Evolutionary conservation across 345 rosid species (phyloP).

Genomic region (Populus ilicifolia): DNA sequence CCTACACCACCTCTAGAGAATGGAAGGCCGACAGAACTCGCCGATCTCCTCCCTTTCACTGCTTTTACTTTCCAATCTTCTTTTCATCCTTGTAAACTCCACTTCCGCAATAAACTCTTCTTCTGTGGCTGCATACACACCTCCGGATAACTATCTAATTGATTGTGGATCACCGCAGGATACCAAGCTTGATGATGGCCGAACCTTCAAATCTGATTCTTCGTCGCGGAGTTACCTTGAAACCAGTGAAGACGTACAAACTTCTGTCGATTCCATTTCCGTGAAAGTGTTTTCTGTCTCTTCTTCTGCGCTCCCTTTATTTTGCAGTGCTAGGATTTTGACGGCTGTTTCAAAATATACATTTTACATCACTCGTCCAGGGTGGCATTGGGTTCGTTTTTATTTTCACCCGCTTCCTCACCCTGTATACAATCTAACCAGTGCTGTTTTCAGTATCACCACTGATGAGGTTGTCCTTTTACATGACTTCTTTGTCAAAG

Average conservation of each 20-base stretch:
- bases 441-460: constrained; percentile 52
- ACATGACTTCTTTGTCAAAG: constrained; percentile 46
- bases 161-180: constrained; percentile 67
- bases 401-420: constrained; percentile 68
- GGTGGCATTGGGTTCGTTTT: constrained; percentile 79
- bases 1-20: constrained; percentile 12
- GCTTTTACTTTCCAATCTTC: constrained; percentile 19
- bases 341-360: constrained; percentile 39
- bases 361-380: constrained; percentile 45
- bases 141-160: constrained; percentile 61
- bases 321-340: constrained; percentile 48
- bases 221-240: constrained; percentile 41
- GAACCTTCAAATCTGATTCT: constrained; percentile 65
- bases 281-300: constrained; percentile 6
- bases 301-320: constrained; percentile 35
- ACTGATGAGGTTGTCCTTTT: constrained; percentile 59
- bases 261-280: constrained; percentile 43
- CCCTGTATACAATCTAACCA: constrained; percentile 42
- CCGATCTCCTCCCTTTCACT: constrained; percentile 6
- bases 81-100: constrained; percentile 8
- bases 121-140: constrained; percentile 17
- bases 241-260: constrained; percentile 47
- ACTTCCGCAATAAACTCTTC: constrained; percentile 12
- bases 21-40: constrained; percentile 30
- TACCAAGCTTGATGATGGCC: constrained; percentile 61